phyloP scores from a whole-genome alignment of 768 basidiomycete species.

The Hemileccinum rubropunctum region DNA sequence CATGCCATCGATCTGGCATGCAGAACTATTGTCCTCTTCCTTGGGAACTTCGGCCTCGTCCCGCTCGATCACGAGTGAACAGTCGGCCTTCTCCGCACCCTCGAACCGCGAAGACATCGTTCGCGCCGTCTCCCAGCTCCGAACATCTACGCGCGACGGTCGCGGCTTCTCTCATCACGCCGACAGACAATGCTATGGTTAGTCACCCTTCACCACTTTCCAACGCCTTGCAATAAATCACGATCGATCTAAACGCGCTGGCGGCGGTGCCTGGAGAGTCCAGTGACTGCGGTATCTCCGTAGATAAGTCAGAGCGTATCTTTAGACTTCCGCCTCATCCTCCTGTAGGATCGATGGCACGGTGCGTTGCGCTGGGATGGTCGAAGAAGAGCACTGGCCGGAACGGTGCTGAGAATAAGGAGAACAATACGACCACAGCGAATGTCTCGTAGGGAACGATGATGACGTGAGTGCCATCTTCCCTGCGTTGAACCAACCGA shows the following conservation, averaged over 20 bases:
- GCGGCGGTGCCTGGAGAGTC: slow-evolving; percentile 25
- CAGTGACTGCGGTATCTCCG: slow-evolving; percentile 32
- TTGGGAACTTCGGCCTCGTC: slow-evolving; percentile 61
- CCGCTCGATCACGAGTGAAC: slow-evolving; percentile 61
- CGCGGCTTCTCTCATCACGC: slow-evolving; percentile 18
- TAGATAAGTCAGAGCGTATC: slow-evolving; percentile 29
- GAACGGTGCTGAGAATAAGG: slow-evolving; percentile 53
- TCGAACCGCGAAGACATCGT: slow-evolving; percentile 43
- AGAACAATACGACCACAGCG: slow-evolving; percentile 36
- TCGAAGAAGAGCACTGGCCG: slow-evolving; percentile 58
- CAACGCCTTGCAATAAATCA: slow-evolving; percentile 41
- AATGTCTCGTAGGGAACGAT: slow-evolving; percentile 36
- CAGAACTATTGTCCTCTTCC: slow-evolving; percentile 74
- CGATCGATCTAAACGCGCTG: slow-evolving; percentile 42
- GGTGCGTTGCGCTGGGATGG: slow-evolving; percentile 61
- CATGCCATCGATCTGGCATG: slow-evolving; percentile 62
- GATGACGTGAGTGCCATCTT: slow-evolving; percentile 54
- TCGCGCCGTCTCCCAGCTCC: slow-evolving; percentile 35
- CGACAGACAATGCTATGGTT: slow-evolving; percentile 13
- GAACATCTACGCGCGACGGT: slow-evolving; percentile 35
- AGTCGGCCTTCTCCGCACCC: slow-evolving; percentile 78
- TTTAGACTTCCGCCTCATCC: slow-evolving; percentile 39
- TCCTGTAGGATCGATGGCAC: slow-evolving; percentile 51
- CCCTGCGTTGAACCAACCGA: not conserved
- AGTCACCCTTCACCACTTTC: slow-evolving; percentile 22